phyloP scores from a whole-genome alignment of 768 basidiomycete species.

The Trichaptum fuscoviolaceum region DNA sequence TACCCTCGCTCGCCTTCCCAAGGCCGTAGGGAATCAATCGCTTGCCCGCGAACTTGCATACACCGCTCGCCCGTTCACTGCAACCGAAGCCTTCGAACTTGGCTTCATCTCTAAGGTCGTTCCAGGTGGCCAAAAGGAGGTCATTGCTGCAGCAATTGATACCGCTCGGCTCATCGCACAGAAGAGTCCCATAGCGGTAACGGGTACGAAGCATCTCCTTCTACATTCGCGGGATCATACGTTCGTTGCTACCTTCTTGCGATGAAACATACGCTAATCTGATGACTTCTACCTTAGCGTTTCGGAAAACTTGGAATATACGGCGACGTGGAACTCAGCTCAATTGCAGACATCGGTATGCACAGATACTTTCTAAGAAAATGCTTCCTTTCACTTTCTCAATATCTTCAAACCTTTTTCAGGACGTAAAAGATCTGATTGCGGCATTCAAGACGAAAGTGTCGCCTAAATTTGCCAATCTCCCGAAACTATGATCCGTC shows the following conservation, averaged over 20 bases:
- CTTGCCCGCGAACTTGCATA: constrained; percentile 71
- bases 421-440: constrained; percentile 22
- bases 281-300: constrained; percentile 18
- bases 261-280: constrained; percentile 1
- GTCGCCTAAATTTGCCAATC: constrained; percentile 15
- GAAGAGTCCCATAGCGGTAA: constrained; percentile 78
- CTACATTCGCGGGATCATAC: constrained; percentile 75
- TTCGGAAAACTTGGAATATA: constrained; percentile 50
- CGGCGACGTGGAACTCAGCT: constrained; percentile 49
- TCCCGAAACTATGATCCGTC: constrained; percentile 18
- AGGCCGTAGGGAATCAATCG: constrained; percentile 70
- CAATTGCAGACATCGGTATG: constrained; percentile 47
- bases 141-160: constrained; percentile 59
- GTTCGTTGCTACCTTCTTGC: constrained; percentile 31
- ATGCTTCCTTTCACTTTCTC: neutral
- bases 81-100: constrained; percentile 57
- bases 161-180: constrained; percentile 59
- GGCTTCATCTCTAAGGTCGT: constrained; percentile 76
- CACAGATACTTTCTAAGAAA: neutral
- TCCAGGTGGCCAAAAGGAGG: constrained; percentile 57
- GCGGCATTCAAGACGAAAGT: constrained; percentile 16
- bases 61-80: constrained; percentile 65
- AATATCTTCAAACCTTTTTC: neutral
- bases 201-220: constrained; percentile 73
- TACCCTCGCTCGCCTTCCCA: constrained; percentile 75